Conservation (phyloP, 208 protist species). For the Lotmaria passim region DNA sequence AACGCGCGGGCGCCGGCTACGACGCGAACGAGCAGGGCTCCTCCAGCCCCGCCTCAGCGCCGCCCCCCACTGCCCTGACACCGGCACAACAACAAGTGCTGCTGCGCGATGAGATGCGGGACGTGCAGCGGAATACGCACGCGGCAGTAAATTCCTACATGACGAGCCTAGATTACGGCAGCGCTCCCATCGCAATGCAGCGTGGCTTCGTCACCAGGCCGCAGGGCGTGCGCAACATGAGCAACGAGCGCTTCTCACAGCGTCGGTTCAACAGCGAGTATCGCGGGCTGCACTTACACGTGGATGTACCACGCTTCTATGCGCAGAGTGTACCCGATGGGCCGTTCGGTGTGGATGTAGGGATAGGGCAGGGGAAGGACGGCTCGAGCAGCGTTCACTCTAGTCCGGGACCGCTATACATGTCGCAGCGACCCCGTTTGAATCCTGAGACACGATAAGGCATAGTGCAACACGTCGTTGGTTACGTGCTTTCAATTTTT, state of each 20-base stretch:
- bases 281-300: conserved; percentile 26
- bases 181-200: neutral
- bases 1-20: neutral
- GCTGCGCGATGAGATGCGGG: conserved; percentile 32
- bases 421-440: neutral
- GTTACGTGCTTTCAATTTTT: neutral
- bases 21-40: neutral
- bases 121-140: conserved; percentile 33
- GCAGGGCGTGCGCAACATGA: neutral
- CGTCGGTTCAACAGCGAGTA: conserved; percentile 32
- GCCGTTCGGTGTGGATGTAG: neutral
- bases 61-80: neutral
- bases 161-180: conserved; percentile 39
- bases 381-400: neutral
- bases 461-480: neutral
- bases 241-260: conserved; percentile 8
- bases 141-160: conserved; percentile 31
- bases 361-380: neutral
- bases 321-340: neutral
- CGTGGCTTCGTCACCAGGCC: neutral
- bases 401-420: neutral
- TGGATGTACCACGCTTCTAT: conserved; percentile 29
- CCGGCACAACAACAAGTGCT: conserved; percentile 5
- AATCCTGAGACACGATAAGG: neutral
- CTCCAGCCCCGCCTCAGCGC: too few relatives aligned